phyloP scores from a whole-genome alignment of 768 basidiomycete species.

The Leccinum fibrillosum region DNA sequence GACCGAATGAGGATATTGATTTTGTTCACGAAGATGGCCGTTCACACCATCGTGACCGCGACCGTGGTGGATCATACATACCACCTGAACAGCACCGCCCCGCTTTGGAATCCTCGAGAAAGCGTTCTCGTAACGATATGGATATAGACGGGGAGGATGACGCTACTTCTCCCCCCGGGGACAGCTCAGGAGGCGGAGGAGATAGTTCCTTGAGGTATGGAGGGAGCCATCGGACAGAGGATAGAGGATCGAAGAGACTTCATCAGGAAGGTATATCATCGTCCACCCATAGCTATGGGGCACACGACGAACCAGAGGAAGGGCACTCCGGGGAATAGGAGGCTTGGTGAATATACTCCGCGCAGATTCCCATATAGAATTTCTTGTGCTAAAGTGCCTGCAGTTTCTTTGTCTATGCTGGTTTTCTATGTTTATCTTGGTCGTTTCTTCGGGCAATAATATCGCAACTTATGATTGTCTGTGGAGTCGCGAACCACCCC shows the following conservation, averaged over 20 bases:
- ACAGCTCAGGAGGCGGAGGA: slow-evolving; percentile 27
- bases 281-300: slow-evolving; percentile 25
- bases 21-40: slow-evolving; percentile 54
- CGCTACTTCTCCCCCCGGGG: slow-evolving; percentile 32
- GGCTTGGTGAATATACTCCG: slow-evolving; percentile 22
- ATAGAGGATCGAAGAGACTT: slow-evolving; percentile 58
- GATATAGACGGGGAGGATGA: slow-evolving; percentile 58
- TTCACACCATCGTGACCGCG: slow-evolving; percentile 35
- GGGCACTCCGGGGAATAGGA: slow-evolving; percentile 32
- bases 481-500: slow-evolving; percentile 10
- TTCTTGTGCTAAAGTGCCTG: slow-evolving; percentile 33
- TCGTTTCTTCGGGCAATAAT: slow-evolving; percentile 16
- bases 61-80: slow-evolving; percentile 36
- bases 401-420: slow-evolving; percentile 13
- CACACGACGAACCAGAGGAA: slow-evolving; percentile 32
- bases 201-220: slow-evolving; percentile 33
- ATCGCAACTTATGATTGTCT: slow-evolving; percentile 18
- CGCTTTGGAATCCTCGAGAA: slow-evolving; percentile 46
- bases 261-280: slow-evolving; percentile 42
- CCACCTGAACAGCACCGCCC: slow-evolving; percentile 37
- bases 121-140: slow-evolving; percentile 61
- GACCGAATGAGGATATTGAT: slow-evolving; percentile 45
- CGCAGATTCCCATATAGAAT: slow-evolving; percentile 28
- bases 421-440: slow-evolving; percentile 16
- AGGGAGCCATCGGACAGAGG: slow-evolving; percentile 40